These are phyloP conservation scores for Rhodotorula kratochvilovae DNA, from an alignment of 768 basidiomycete genomes.

Conservation along the genomic window DNA sequence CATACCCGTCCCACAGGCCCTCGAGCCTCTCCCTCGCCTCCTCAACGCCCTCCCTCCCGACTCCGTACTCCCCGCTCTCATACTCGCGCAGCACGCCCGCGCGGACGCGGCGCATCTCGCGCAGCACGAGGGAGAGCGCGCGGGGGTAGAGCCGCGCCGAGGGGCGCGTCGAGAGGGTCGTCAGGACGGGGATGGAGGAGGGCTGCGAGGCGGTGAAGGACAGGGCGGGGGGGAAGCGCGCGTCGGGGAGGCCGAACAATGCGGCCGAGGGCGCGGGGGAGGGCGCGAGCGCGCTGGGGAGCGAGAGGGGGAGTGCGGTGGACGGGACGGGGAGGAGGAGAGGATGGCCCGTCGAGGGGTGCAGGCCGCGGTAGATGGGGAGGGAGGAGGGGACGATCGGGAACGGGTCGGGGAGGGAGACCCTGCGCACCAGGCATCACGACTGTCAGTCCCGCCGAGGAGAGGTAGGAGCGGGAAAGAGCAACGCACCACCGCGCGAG, in stretches of 20 bases:
- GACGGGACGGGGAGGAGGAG: slow-evolving; percentile 15
- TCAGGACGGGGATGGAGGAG: slow-evolving; percentile 15
- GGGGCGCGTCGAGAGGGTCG: slow-evolving; percentile 25
- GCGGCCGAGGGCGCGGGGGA: not conserved
- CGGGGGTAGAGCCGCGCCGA: not conserved
- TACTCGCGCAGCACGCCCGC: slow-evolving; percentile 24
- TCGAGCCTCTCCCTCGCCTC: slow-evolving; percentile 31
- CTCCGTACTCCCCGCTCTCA: slow-evolving; percentile 23
- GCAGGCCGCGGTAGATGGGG: slow-evolving; percentile 30
- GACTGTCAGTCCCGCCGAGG: not conserved
- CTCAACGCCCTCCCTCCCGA: slow-evolving; percentile 26
- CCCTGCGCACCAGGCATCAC: slow-evolving; percentile 3
- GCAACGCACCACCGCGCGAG: slow-evolving; percentile 19
- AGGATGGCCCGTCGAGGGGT: slow-evolving; percentile 21
- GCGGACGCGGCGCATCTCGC: slow-evolving; percentile 21
- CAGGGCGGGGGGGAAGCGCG: slow-evolving; percentile 9
- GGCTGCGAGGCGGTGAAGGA: slow-evolving; percentile 25
- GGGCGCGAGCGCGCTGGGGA: not conserved
- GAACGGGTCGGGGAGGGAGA: slow-evolving; percentile 23
- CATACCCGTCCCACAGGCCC: slow-evolving; percentile 16
- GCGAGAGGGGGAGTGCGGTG: slow-evolving; percentile 3
- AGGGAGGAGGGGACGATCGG: slow-evolving; percentile 12
- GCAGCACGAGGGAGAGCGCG: not conserved
- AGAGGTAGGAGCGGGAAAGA: not conserved
- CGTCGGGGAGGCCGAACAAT: slow-evolving; percentile 30